Conservation (phyloP, 176 grass and related monocot genomes). For the maize (Zea mays) region Zm-B73-REFERENCE-NAM-5.0 NC_050098.1:14324501-14325000, state of each 20-base stretch:
- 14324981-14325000: too few relatives aligned
- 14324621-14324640: conserved; percentile 15
- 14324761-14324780: conserved; percentile 87
- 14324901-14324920: neutral
- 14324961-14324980: neutral
- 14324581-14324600: conserved; percentile 80
- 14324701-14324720: conserved; percentile 80
- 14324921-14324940: neutral
- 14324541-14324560: conserved; percentile 74
- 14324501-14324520: conserved; percentile 51
- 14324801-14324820: neutral
- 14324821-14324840: neutral
- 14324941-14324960: neutral
- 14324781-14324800: conserved; percentile 15
- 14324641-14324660: neutral
- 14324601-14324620: conserved; percentile 35
- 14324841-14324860: neutral
- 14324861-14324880: neutral
- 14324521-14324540: conserved; percentile 80
- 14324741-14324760: conserved; percentile 83
- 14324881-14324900: neutral
- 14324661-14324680: conserved; percentile 18
- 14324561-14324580: conserved; percentile 90
- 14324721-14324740: conserved; percentile 95
- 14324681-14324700: conserved; percentile 77